Base-by-base conservation (phyloP, 352 stramenopile genomes). In the Phytophthora litchii region DNA sequence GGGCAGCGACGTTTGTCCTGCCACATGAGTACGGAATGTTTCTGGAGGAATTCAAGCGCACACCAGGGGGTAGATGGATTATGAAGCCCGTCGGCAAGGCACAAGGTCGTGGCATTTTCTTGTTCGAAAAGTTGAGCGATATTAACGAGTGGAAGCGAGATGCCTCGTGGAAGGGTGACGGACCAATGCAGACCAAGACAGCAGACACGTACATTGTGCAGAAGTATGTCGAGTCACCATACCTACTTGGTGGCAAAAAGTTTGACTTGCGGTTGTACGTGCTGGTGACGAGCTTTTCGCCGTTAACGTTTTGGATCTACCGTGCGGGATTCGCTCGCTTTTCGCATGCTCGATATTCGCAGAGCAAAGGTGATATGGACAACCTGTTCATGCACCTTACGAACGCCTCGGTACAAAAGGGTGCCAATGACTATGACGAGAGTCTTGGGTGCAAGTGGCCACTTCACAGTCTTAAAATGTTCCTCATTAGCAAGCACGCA, bases 51-150 rank as follows among this genome's bases (percentile, higher is more conserved):
- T 89, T 88, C 64, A 87, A 87, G 42, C 64, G 74, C 2, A 72
- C 72, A n/a, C 55, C 76, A 8, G 75, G 83, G 44, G 80, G 74
- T 0, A 77, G 89, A 17, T 97, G 92, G 92, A 98, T 98, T 59
- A 97, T 98, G 92, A 98, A 98, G 54, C 92, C 92, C 9, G 91
- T 97, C 13, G 92, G 92, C 5, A 91, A 85, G 37, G 79, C 83
- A 14, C 76, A 86, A 54, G 72, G 76, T 3, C 64, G 76, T 12
- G 88, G 86, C 21, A 97, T 97, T 54, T 97, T 97, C 63, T 59
- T 97, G 14, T 92, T 97, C 50, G 88, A 83, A 8, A 92, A 93
- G 54, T 72, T 97, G 3, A 92, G 70, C 48, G 78, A 97, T 32
- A 96, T 97, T 50, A 85, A 53, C 56, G 83, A 96, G 40, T 97